Conservation (phyloP, 768 basidiomycete species). For the Calvatia gigantea region DNA sequence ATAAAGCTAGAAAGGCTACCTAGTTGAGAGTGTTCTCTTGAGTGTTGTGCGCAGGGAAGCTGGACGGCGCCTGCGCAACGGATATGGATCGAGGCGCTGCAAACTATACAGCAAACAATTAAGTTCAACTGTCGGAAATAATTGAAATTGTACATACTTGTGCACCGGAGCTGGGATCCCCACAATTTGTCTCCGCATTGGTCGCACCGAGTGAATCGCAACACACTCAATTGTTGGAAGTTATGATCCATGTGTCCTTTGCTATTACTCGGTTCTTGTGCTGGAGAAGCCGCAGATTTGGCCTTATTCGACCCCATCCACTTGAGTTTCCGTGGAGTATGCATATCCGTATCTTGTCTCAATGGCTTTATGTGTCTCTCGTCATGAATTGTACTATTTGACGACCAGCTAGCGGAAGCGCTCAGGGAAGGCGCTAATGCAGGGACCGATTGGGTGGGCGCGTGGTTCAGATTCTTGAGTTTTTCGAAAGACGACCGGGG, state of each 20-base stretch:
- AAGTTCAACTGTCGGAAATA: neutral
- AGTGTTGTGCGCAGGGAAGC: conserved; percentile 59
- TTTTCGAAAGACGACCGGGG: conserved; percentile 26
- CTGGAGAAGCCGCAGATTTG: conserved; percentile 39
- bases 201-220: conserved; percentile 91
- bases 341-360: conserved; percentile 43
- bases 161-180: conserved; percentile 93
- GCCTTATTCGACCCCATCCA: conserved; percentile 61
- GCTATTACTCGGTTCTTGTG: conserved; percentile 22
- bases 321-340: conserved; percentile 62
- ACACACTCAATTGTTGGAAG: conserved; percentile 85
- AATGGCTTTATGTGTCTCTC: conserved; percentile 32
- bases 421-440: conserved; percentile 35
- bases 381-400: conserved; percentile 43
- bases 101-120: conserved; percentile 50
- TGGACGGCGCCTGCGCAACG: conserved; percentile 76
- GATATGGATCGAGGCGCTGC: conserved; percentile 82
- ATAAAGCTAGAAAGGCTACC: too few species aligned
- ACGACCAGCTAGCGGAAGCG: conserved; percentile 42
- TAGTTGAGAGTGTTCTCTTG: conserved; percentile 35
- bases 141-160: conserved; percentile 51
- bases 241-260: conserved; percentile 59
- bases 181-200: conserved; percentile 98
- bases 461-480: conserved; percentile 20
- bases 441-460: conserved; percentile 27